Evolutionary conservation across 306 rosid species (phyloP).

Genomic region (Clitoria ternatea): DNA sequence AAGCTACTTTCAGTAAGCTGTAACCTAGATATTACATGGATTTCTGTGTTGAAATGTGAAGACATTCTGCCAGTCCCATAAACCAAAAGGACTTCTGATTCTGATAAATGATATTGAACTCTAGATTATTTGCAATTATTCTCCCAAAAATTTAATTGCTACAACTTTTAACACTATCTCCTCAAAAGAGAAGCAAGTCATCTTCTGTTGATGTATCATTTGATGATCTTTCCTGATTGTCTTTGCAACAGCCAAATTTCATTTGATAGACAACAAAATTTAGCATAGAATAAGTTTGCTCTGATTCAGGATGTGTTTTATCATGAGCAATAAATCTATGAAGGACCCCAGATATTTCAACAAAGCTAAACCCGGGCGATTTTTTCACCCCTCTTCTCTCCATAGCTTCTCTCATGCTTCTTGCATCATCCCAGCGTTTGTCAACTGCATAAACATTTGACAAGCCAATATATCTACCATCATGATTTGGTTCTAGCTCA

Average conservation of each 20-base stretch:
- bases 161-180: slow-evolving; percentile 3
- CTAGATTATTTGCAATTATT: slow-evolving; percentile 1
- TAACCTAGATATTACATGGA: not conserved
- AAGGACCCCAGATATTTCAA: slow-evolving; percentile 56
- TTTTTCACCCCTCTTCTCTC: slow-evolving; percentile 74
- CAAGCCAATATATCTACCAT: slow-evolving; percentile 74
- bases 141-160: slow-evolving; percentile 14
- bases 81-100: not conserved
- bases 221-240: slow-evolving; percentile 31
- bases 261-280: slow-evolving; percentile 51
- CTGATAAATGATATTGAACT: slow-evolving; percentile 5
- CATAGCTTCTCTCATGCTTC: slow-evolving; percentile 67
- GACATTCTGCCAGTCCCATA: not conserved
- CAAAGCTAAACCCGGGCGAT: slow-evolving; percentile 63
- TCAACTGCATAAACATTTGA: slow-evolving; percentile 61
- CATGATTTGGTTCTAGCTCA: slow-evolving; percentile 69
- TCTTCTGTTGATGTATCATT: slow-evolving; percentile 26
- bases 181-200: slow-evolving; percentile 24
- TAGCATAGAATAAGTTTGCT: slow-evolving; percentile 56
- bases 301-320: slow-evolving; percentile 51
- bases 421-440: slow-evolving; percentile 71
- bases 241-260: slow-evolving; percentile 37
- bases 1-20: not conserved
- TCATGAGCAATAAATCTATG: slow-evolving; percentile 76
- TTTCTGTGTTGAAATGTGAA: not conserved